phyloP scores from a whole-genome alignment of 495 filamentous ascomycete species.

The Penicillium subrubescens region DNA sequence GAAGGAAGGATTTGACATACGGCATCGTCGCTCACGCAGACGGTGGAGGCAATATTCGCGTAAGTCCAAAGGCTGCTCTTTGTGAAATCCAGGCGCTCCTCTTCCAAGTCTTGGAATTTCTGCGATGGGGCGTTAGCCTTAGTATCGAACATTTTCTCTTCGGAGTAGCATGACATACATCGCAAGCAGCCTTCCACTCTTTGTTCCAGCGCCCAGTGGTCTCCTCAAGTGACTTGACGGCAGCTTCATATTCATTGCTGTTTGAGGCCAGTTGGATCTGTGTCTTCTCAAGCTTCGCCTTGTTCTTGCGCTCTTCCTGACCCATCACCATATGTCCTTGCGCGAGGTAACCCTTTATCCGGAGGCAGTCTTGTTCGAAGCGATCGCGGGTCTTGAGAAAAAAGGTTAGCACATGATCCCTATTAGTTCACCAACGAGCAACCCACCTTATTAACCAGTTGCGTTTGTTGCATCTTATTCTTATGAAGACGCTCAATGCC shows the following conservation, averaged over 20 bases:
- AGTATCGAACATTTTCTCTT: neutral
- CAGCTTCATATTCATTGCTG: slow-evolving; percentile 89
- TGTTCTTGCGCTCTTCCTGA: slow-evolving; percentile 98
- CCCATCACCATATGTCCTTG: slow-evolving; percentile 99
- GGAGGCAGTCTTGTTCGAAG: slow-evolving; percentile 95
- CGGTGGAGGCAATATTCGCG: slow-evolving; percentile 94
- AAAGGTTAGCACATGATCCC: slow-evolving; percentile 26
- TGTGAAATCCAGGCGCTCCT: slow-evolving; percentile 93
- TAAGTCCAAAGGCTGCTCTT: slow-evolving; percentile 98
- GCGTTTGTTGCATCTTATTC: slow-evolving; percentile 87
- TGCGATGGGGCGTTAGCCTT: slow-evolving; percentile 23
- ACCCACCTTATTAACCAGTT: slow-evolving; percentile 82
- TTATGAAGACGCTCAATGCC: slow-evolving; percentile 93
- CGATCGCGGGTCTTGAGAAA: slow-evolving; percentile 73
- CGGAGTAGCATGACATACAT: slow-evolving; percentile 52
- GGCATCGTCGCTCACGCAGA: slow-evolving; percentile 98
- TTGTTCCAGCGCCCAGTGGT: slow-evolving; percentile 96
- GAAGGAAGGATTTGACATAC: slow-evolving; percentile 42
- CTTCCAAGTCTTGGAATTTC: slow-evolving; percentile 99
- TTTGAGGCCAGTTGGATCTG: slow-evolving; percentile 90
- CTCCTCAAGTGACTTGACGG: slow-evolving; percentile 91
- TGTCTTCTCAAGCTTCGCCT: slow-evolving; percentile 97
- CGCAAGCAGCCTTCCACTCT: slow-evolving; percentile 96
- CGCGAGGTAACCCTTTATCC: slow-evolving; percentile 97
- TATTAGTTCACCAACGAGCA: neutral